Base-by-base conservation (phyloP, 2,329 filamentous ascomycete genomes). In the Trichoderma sp. region DNA sequence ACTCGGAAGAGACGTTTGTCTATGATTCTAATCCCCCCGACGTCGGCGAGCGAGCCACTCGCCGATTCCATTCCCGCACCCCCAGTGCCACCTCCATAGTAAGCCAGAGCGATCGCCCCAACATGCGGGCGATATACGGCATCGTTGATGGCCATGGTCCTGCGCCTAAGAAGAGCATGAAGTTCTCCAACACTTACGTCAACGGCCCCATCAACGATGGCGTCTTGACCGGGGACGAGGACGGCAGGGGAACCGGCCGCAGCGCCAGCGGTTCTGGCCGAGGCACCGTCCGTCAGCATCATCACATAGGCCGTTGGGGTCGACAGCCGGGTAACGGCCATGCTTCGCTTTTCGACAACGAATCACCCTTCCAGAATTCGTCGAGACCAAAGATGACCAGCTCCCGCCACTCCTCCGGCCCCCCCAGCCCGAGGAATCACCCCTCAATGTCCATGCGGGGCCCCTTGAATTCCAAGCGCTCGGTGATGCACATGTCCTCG, bases 1-100 rank as follows among this genome's bases (percentile, higher is more conserved):
- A 99, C 76, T 98, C 94, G 1, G 95, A 97, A 73, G 95, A 98
- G 78, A 98, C 95, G 0, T 99, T 98, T 77, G 95, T 99, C 17
- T 99, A 99, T 78, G 95, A 99, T 77, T 98, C 95, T 28, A 99
- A 99, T 73, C 95, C 94, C 10, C 91, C 92, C 59, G 88, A 90
- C 69, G 77, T 74, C 57, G 82, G 80, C 56, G 86, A 88, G 62
- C 82, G 87, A 47, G 68, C 73, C 43, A 85, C 85, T n/a, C 85
- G 87, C 68, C 86, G 93, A 67, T 92, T 94, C 76, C 94, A 98
- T 78, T 98, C 94, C 21, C 88, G 95, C 68, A 99, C 95, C 1
- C 95, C 95, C 7, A 98, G 93, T 77, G 91, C 93, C 50, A 96
- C 94, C 4, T 98, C 94, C 6, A 88, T 90, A 84, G 83, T 77